Evolutionary conservation across 1,284 basidiomycete genomes (phyloP), one percentile per base, ranked within the genome.

Genomic region (Spongiforma sp.): DNA sequence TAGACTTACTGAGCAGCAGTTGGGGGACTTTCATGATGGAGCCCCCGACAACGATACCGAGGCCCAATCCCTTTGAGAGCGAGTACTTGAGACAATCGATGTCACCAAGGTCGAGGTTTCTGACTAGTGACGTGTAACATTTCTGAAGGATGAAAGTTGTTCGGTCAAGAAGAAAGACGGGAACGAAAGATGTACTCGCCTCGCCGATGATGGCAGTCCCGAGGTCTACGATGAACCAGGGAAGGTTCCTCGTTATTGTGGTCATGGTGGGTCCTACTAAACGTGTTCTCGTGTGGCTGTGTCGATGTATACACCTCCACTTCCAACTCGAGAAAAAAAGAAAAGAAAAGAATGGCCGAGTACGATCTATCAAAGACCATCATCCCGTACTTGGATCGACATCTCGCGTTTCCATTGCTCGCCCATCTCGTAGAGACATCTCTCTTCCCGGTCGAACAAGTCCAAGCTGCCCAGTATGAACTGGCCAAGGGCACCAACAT

Each of bases 21-120:
- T 99, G 97, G 5, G 97, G 97, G 17, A 99, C 85, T 80, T 99
- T 99, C 89, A 99, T 94, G 66, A 99, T 94, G 32, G 91, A 91
- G 3, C 96, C 96, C 59, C 96, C 97, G 2, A 94, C 81, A 48
- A 99, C 95, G 67, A 99, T 96, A 1, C 93, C 96, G 33, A 99
- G 81, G 0, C 97, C 97, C 11, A 99, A 82, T 0, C 89, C 94
- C 75, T 99, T 99, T 4, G 96, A 98, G 60, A 98, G 78, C 3
- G 94, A 88, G 76, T 95, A 94, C 77, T 95, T 95, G 75, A 99
- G 83, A 77, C 97, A 99, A 65, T 91, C 83, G 11, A 88, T 82
- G 75, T 97, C 90, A n/a, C 79, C 80, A n/a, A 98, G 71, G 77
- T 98, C 81, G 64, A 97, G 87, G 78, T 99, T 88, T 81, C 95